Base-by-base conservation (phyloP, 2,329 filamentous ascomycete genomes). In the Bretziella fagacearum region DNA sequence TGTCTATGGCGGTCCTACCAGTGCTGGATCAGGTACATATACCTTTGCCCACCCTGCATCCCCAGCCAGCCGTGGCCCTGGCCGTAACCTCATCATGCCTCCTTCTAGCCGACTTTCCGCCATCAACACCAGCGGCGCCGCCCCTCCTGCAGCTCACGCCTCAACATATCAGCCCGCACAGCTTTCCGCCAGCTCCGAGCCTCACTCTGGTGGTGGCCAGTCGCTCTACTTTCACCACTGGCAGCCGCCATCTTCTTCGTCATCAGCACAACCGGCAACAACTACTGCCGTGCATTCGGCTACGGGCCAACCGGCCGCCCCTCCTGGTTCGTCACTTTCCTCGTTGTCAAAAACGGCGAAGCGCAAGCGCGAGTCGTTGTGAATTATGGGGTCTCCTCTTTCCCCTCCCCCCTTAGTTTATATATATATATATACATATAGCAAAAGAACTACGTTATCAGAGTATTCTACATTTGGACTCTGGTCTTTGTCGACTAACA, bases 151-250 rank as follows among this genome's bases (percentile, higher is more conserved):
- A 35, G 7, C 49, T 32, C 39, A 52, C 44, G 13, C 44, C 26
- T 26, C 35, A 27, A 23, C 10, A 35, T 42, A 48, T 33, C 23
- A 37, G 32, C n/a, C 49, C 23, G n/a, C 44, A 46, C 70, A 26
- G 52, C 47, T 33, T 72, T 50, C 74, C 78, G 55, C 72, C 81
- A 54, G 74, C 77, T 53, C 71, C 76, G 15, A 84, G 81, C 33
- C 77, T 81, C 51, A 52, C 18, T 48, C 51, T 15, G 50, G 51
- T 2, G 18, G 18, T 20, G 35, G 35, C 15, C 35, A 39, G 18
- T 10, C 10, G 5, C 82, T 93, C 41, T 91, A 84, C 61, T 94
- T 94, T 60, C 84, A 93, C 58, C 84, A 93, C 59, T 94, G 86
- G 85, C 82, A 89, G 51, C 86, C 86, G 39, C 86, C 86, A 11